Conservation (phyloP, 148 eudicot genomes). For the Polygonum aviculare region DNA sequence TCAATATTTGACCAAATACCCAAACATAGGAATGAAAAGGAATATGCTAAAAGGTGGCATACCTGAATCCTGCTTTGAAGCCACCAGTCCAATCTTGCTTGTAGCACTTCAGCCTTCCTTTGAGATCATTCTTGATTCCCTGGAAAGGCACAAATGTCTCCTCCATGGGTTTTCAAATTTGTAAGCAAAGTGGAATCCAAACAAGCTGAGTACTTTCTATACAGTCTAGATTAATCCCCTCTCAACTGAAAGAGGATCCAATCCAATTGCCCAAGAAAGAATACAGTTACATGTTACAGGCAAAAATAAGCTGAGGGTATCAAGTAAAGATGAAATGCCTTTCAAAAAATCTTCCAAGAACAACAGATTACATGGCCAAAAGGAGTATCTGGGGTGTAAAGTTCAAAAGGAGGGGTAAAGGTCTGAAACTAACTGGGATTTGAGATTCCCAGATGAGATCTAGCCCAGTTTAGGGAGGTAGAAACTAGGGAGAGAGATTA, state of each 20-base stretch:
- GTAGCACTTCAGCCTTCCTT: slow-evolving; percentile 58
- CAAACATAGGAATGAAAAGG: background rate
- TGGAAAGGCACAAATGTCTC: slow-evolving; percentile 82
- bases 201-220: slow-evolving; percentile 6
- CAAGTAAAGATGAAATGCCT: slow-evolving; percentile 1
- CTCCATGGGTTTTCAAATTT: slow-evolving; percentile 39
- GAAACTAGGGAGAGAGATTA: background rate
- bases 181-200: slow-evolving; percentile 4
- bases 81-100: slow-evolving; percentile 94
- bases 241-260: slow-evolving; percentile 17
- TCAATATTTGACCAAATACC: background rate
- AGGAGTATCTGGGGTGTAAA: background rate
- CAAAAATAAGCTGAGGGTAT: background rate
- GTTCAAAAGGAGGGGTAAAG: background rate
- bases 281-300: slow-evolving; percentile 8
- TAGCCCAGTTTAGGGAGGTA: background rate
- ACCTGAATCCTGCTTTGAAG: slow-evolving; percentile 81
- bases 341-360: background rate
- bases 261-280: slow-evolving; percentile 10
- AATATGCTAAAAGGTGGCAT: slow-evolving; percentile 5
- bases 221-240: background rate
- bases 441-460: slow-evolving; percentile 9
- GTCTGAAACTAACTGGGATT: background rate
- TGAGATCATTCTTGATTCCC: slow-evolving; percentile 79
- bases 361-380: background rate